Conservation (phyloP, 2,329 filamentous ascomycete genomes). For the Epichloe sp. region DNA sequence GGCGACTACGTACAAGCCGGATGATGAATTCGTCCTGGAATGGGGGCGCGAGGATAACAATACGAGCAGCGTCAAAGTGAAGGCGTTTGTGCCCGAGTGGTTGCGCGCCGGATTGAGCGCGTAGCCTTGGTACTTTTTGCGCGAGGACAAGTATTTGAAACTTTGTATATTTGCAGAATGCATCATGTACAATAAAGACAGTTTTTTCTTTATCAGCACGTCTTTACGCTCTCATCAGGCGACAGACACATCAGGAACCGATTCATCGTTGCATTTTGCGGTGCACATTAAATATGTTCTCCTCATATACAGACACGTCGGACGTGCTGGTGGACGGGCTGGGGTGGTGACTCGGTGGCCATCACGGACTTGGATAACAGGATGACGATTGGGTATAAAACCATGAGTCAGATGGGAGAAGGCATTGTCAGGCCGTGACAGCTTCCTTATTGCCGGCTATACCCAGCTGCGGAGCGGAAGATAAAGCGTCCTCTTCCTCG, state of each 20-base stretch:
- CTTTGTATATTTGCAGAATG: not conserved
- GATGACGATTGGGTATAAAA: not conserved
- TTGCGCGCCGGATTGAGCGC: constrained; percentile 27
- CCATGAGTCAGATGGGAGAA: too few relatives aligned
- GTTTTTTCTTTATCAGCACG: too few relatives aligned
- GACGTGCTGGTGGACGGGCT: not conserved
- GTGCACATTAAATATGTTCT: too few relatives aligned
- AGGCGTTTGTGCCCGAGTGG: constrained; percentile 81
- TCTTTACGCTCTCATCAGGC: too few relatives aligned
- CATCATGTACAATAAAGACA: not conserved
- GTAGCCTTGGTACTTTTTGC: not conserved
- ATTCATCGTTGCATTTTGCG: too few relatives aligned
- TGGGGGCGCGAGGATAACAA: constrained; percentile 31
- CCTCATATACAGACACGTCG: too few relatives aligned
- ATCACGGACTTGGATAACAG: not conserved
- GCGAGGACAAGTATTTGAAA: not conserved
- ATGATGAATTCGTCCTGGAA: constrained; percentile 48
- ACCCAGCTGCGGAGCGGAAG: too few relatives aligned
- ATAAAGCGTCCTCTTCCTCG: too few relatives aligned
- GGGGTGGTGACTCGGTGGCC: not conserved
- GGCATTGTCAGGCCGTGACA: too few relatives aligned
- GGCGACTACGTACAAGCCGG: constrained; percentile 46
- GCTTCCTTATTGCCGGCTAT: too few relatives aligned
- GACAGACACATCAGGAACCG: too few relatives aligned
- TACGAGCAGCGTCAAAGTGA: constrained; percentile 38